Evolutionary conservation across 106 monocot species (phyloP).

Genomic region (Posidonia australis): DNA sequence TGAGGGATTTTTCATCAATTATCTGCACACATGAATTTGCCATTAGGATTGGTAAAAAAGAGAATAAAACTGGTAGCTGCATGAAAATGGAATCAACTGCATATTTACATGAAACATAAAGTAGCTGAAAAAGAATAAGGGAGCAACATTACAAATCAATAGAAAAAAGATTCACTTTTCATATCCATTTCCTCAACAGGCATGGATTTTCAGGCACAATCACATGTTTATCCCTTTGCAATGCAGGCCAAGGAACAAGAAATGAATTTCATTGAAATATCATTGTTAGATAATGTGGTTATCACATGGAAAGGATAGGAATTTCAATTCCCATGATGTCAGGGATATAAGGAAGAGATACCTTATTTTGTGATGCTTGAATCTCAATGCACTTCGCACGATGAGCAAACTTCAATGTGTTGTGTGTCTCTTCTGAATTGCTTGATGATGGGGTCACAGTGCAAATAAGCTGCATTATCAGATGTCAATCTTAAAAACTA

Average conservation of each 20-base stretch:
- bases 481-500: not conserved
- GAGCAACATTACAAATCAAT: not conserved
- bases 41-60: too few species aligned
- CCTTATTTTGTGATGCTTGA: constrained; percentile 92
- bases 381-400: constrained; percentile 84
- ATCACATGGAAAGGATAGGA: too few species aligned
- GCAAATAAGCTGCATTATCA: constrained; percentile 54
- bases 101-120: too few species aligned
- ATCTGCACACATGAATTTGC: constrained; percentile 33
- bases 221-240: too few species aligned
- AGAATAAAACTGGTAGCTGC: too few species aligned
- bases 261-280: too few species aligned
- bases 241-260: too few species aligned
- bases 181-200: not conserved
- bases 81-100: too few species aligned
- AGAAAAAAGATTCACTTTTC: not conserved
- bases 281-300: too few species aligned
- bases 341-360: constrained; percentile 4
- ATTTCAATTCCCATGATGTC: not conserved
- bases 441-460: constrained; percentile 92
- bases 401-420: constrained; percentile 90
- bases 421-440: constrained; percentile 89
- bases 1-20: constrained; percentile 85
- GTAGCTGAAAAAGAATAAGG: not conserved
- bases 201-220: too few species aligned